Evolutionary conservation across 352 stramenopile species (phyloP), one percentile per base, ranked within the genome.

Genomic region (Phytophthora podocarpi): DNA sequence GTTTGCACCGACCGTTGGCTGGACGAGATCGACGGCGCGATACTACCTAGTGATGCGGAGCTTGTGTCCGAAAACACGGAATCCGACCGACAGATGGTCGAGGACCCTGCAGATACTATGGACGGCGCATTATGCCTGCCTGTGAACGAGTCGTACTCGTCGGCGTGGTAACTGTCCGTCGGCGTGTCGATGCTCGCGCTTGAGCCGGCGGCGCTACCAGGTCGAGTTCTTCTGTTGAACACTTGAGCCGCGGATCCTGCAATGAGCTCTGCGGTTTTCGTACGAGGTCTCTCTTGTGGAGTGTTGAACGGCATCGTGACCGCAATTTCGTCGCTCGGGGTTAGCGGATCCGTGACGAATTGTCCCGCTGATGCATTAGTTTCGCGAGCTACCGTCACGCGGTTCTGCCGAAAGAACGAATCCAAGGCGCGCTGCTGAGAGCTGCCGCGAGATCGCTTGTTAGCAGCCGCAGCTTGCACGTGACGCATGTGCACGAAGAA

Each of bases 401-500:
- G 69, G 39, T 80, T 87, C 45, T 70, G 72, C 4, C 67, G 58
- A 50, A 87, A 87, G 56, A 84, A 82, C 23, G 74, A 75, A 41
- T 90, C 75, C 53, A 88, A 24, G 15, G 74, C 58, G 11, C 76
- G 72, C 47, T 80, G 76, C 46, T 88, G 46, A 1, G 72, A 70
- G 50, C 65, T 76, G 26, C 67, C 74, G 1, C 73, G 68, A 2
- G 39, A 40, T 7, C 72, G 59, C 13, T 68, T 67, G 36, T 67
- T 59, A 2, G 72, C 68, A 0, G 61, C 50, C 2, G 60, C 63
- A 36, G 57, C 42, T 11, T 59, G 69, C 9, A 71, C 66, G 41
- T 80, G 64, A 15, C 54, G 67, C 50, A 67, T 66, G 43, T 82
- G 81, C 32, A 87, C 76, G 47, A 89, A 87, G 64, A 88, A 76